These are phyloP conservation scores for Pezicula radicicola DNA, from an alignment of 2,329 filamentous ascomycete genomes.

Conservation along the genomic window DNA sequence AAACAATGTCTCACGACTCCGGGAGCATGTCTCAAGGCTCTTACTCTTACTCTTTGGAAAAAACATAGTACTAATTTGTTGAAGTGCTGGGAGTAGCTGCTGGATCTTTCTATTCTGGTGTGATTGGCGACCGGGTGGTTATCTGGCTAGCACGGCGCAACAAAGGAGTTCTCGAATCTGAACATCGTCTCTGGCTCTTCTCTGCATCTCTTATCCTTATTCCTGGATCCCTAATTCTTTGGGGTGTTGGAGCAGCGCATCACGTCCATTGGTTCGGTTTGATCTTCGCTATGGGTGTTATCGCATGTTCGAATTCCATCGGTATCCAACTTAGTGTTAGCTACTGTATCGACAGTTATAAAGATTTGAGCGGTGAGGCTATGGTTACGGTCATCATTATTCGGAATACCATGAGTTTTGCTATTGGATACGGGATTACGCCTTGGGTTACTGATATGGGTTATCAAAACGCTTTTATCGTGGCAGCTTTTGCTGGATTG, in stretches of 20 bases:
- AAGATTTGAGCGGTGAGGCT: conserved; percentile 44
- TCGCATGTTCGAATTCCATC: conserved; percentile 39
- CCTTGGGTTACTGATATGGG: conserved; percentile 41
- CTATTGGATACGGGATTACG: conserved; percentile 47
- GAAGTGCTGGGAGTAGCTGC: conserved; percentile 25
- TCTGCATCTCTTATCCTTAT: conserved; percentile 35
- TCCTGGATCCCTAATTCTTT: conserved; percentile 41
- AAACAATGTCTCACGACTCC: too few relatives aligned
- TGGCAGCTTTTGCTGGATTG: conserved; percentile 35
- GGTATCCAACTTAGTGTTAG: conserved; percentile 39
- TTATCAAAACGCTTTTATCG: conserved; percentile 40
- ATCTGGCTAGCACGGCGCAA: conserved; percentile 38
- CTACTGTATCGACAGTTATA: conserved; percentile 47
- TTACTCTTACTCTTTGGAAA: too few relatives aligned
- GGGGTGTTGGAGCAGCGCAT: conserved; percentile 48
- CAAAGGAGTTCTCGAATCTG: conserved; percentile 32
- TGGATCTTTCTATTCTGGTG: conserved; percentile 25
- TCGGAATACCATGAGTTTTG: conserved; percentile 47
- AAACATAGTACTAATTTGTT: too few relatives aligned
- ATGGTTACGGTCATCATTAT: conserved; percentile 46
- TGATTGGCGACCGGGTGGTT: conserved; percentile 26
- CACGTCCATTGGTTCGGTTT: conserved; percentile 43
- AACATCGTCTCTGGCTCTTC: conserved; percentile 30
- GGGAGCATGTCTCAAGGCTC: too few relatives aligned
- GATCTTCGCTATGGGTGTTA: conserved; percentile 44